Base-by-base conservation (phyloP, 2,329 filamentous ascomycete genomes). In the Chaetomium sp. region DNA sequence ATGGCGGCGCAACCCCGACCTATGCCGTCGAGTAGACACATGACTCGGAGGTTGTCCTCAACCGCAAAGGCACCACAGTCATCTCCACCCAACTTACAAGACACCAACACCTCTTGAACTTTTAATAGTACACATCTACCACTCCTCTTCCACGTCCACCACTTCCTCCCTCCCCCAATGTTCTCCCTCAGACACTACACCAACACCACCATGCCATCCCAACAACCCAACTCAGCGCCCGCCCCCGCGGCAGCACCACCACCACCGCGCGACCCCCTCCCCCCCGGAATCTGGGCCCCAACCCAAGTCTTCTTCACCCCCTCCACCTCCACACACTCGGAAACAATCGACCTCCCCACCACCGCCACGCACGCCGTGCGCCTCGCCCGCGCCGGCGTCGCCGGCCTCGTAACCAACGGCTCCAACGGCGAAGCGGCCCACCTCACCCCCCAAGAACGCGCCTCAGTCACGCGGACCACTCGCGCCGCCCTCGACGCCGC, bases 371-470 rank as follows among this genome's bases (percentile, higher is more conserved):
- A 60, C 57, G 57, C 57, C 57, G 31, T 60, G 7, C 57, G 57
- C 47, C 57, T 60, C 49, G 57, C 57, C 21, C 57, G 57, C 47
- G 57, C 57, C 13, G 57, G 57, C 49, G 16, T 60, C 31, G 31
- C 19, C 23, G 57, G 57, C 57, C n/a, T 60, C 57, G 57, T 60
- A 4, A 60, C 57, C 4, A 60, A 60, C 49, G 57, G 57, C 57
- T 60, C 57, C 57, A 60, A 60, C 49, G 57, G 57, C 57, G 57
- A 60, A 23, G 57, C 57, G 31, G 57, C 29, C 8, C 57, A 60
- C 47, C 57, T 60, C 6, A n/a, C 57, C 31, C 47, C 29, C 7
- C 1, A 5, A 21, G 57, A 60, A 23, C 57, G 57, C 47, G 29
- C 57, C 47, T 2, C n/a, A 12, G 31, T 60, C 21, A 53, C 57